These are phyloP conservation scores for Botrytis sinoallii DNA, from an alignment of 2,329 filamentous ascomycete species.

Conservation along the genomic window DNA sequence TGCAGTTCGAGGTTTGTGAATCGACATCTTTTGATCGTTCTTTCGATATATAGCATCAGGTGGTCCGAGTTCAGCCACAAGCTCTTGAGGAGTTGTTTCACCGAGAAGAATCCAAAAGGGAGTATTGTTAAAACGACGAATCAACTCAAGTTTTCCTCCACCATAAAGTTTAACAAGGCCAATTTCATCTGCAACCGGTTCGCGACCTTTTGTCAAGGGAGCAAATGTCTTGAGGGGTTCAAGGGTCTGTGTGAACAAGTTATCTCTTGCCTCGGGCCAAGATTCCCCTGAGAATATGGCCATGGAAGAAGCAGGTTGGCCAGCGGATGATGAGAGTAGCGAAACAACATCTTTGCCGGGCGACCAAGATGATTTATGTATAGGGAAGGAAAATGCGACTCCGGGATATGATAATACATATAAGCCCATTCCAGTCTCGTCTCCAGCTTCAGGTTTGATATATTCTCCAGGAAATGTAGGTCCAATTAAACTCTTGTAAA, in stretches of 20 bases:
- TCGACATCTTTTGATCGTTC: slow-evolving; percentile 82
- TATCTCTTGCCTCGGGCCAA: slow-evolving; percentile 78
- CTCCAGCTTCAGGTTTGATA: slow-evolving; percentile 57
- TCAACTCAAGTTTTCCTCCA: slow-evolving; percentile 72
- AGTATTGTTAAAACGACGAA: slow-evolving; percentile 65
- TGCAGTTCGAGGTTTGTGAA: slow-evolving; percentile 64
- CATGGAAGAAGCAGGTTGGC: slow-evolving; percentile 77
- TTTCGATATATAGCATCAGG: slow-evolving; percentile 94
- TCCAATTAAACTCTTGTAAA: slow-evolving; percentile 91
- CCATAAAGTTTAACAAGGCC: slow-evolving; percentile 76
- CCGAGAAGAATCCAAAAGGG: slow-evolving; percentile 73
- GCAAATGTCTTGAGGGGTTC: slow-evolving; percentile 71
- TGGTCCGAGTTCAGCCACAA: slow-evolving; percentile 85
- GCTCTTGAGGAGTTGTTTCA: slow-evolving; percentile 86
- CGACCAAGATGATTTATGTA: slow-evolving; percentile 72
- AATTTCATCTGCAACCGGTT: slow-evolving; percentile 83
- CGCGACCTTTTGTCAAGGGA: slow-evolving; percentile 67
- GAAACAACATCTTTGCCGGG: slow-evolving; percentile 78
- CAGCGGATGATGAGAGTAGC: slow-evolving; percentile 74
- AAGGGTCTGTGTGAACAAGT: slow-evolving; percentile 71
- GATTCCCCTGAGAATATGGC: slow-evolving; percentile 87
- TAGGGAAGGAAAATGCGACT: slow-evolving; percentile 85
- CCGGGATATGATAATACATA: slow-evolving; percentile 95
- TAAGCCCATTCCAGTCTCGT: slow-evolving; percentile 59
- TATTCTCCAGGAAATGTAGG: slow-evolving; percentile 95